These are phyloP conservation scores for Eustoma russellianum DNA, from an alignment of 257 asterid species.

Conservation along the genomic window DNA sequence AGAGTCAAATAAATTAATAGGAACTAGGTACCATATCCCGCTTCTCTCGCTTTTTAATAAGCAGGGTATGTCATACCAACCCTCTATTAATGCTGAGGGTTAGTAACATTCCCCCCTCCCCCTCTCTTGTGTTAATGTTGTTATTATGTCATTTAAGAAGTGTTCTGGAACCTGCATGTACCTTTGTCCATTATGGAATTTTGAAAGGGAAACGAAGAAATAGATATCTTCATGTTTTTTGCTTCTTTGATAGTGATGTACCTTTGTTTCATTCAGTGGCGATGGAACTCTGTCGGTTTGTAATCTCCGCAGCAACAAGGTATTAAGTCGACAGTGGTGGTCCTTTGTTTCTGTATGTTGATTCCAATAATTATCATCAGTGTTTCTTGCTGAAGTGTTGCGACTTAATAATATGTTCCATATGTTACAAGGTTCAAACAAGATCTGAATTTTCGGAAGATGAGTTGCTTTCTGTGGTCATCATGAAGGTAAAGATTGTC, in stretches of 20 bases:
- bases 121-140: no score
- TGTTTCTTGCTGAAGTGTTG: background rate
- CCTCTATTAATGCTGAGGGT: no score
- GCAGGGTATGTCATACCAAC: no score
- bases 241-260: background rate
- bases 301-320: constrained; percentile 90
- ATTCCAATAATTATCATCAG: background rate
- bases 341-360: background rate
- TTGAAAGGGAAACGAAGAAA: no score
- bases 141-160: no score
- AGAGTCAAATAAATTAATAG: constrained; percentile 70
- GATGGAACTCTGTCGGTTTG: constrained; percentile 92
- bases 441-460: constrained; percentile 93
- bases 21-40: constrained; percentile 43
- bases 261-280: constrained; percentile 42
- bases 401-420: constrained; percentile 1
- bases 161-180: no score
- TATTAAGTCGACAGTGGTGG: constrained; percentile 11
- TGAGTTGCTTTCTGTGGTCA: constrained; percentile 79
- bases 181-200: no score
- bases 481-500: constrained; percentile 68
- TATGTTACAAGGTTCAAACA: constrained; percentile 61
- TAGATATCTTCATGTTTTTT: no score
- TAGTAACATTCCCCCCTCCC: no score
- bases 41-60: background rate